Evolutionary conservation across 192 early-diverging fungal genomes (phyloP), one percentile per base, ranked within the genome.

Genomic region (Backusella westeae): DNA sequence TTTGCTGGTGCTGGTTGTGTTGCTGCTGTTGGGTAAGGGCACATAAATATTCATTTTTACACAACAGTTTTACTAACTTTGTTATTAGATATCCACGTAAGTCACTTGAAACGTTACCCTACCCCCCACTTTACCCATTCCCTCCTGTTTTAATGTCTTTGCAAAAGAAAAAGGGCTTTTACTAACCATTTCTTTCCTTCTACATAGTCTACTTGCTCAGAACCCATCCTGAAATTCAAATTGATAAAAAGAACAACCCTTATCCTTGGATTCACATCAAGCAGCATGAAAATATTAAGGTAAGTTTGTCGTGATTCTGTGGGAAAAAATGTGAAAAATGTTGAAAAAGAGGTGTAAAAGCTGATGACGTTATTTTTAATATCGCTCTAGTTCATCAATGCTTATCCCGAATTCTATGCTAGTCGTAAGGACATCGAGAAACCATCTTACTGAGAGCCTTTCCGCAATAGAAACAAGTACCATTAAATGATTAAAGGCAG

Each of bases 1-100:
- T 75, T 79, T 44, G 73, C 73, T 34, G 78, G 78, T 32, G 69
- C 38, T 38, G 78, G 78, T 5, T 79, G 78, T 35, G 73, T 34
- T 34, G 78, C 69, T 15, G 78, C 78, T 38, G 78, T 79, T 17
- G 36, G 21, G 78, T 79, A 75, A 75, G 73, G 39, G 32, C 3
- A 29, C 8, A 65, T 71, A 19, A 15, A n/a, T 1, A 34, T 53
- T 0, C 4, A 0, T 49, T 29, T 49, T 7, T 6, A 14, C 19
- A 42, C 7, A 26, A 38, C 7, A 38, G 34, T 29, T 17, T 46
- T 41, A 71, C 1, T 46, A 8, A 21, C 15, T 19, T 71, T 71
- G 14, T 19, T 59, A 38, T 53, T 39, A 73, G 72, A 53, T 73
- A 73, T 73, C 72, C 72, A 59, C 34, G 72, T 73, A 73, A 73